A percentile compares a stretch with the other conserved stretches of the same genome.
These are phyloP conservation scores for Triticum turgidum DNA, from an alignment of 176 grass and related monocot species.

Conservation along the genomic window DNA sequence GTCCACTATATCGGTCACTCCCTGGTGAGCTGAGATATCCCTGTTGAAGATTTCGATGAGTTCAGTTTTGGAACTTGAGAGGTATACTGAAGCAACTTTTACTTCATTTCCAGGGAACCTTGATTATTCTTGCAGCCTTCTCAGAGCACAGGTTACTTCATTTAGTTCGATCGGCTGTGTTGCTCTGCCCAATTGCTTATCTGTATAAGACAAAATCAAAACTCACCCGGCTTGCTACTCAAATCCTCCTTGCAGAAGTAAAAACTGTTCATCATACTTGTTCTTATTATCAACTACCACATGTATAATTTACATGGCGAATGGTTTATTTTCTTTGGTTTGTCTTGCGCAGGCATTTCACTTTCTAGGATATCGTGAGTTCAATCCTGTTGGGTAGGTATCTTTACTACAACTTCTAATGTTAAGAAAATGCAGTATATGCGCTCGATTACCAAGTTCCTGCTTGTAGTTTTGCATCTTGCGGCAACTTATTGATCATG, in stretches of 20 bases:
- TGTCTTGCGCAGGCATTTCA: constrained; percentile 38
- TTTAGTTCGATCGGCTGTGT: constrained; percentile 50
- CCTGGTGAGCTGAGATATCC: constrained; percentile 35
- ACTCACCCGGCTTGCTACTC: constrained; percentile 19
- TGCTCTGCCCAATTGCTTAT: constrained; percentile 64
- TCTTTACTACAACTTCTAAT: constrained; percentile 5
- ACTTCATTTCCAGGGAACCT: constrained; percentile 46
- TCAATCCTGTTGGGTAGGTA: constrained; percentile 52
- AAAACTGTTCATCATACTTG: neutral
- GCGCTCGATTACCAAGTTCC: neutral
- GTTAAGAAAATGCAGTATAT: neutral
- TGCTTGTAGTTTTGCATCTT: neutral
- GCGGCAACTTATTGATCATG: neutral
- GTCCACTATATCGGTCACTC: constrained; percentile 64
- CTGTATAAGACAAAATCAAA: constrained; percentile 39
- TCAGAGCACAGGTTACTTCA: constrained; percentile 47
- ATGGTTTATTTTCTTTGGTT: neutral
- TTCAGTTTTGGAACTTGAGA: constrained; percentile 5
- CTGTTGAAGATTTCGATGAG: neutral
- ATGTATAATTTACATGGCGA: neutral
- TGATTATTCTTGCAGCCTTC: constrained; percentile 58
- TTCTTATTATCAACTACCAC: neutral
- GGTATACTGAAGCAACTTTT: constrained; percentile 1
- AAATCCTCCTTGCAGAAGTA: constrained; percentile 49
- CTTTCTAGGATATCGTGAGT: constrained; percentile 52